phyloP scores from a whole-genome alignment of 768 basidiomycete genomes.

The Mycena belliarum region DNA sequence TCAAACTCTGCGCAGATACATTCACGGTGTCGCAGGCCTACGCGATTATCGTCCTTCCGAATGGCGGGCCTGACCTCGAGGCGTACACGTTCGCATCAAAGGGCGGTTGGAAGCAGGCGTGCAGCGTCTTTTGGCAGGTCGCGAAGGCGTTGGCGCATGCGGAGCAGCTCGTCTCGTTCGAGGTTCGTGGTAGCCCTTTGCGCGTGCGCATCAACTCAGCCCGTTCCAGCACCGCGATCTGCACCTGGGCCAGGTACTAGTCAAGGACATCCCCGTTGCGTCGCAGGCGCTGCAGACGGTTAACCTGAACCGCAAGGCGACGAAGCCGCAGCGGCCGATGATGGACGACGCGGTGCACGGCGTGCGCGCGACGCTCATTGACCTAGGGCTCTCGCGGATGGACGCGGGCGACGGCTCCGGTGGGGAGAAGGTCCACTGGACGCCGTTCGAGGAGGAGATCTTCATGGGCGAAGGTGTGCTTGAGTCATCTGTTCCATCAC shows the following conservation, averaged over 20 bases:
- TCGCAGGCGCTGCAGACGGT: constrained; percentile 34
- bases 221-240: constrained; percentile 87
- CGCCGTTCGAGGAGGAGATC: constrained; percentile 83
- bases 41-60: constrained; percentile 85
- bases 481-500: not conserved
- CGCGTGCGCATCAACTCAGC: not conserved
- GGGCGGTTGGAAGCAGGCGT: constrained; percentile 82
- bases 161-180: constrained; percentile 80
- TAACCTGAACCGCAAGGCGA: constrained; percentile 34
- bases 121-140: constrained; percentile 90
- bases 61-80: constrained; percentile 91
- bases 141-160: constrained; percentile 74
- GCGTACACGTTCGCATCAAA: constrained; percentile 70
- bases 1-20: constrained; percentile 49
- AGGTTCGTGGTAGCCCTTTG: constrained; percentile 54
- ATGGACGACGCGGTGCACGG: constrained; percentile 75
- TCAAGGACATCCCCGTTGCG: constrained; percentile 48
- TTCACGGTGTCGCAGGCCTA: constrained; percentile 81
- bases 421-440: constrained; percentile 62
- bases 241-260: constrained; percentile 96
- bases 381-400: constrained; percentile 91
- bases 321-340: constrained; percentile 21
- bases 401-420: constrained; percentile 51
- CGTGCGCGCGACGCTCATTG: constrained; percentile 84
- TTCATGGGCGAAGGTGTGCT: constrained; percentile 84